These are phyloP conservation scores for Capsicum chinense DNA, from an alignment of 257 asterid genomes.

Conservation along the genomic window DNA sequence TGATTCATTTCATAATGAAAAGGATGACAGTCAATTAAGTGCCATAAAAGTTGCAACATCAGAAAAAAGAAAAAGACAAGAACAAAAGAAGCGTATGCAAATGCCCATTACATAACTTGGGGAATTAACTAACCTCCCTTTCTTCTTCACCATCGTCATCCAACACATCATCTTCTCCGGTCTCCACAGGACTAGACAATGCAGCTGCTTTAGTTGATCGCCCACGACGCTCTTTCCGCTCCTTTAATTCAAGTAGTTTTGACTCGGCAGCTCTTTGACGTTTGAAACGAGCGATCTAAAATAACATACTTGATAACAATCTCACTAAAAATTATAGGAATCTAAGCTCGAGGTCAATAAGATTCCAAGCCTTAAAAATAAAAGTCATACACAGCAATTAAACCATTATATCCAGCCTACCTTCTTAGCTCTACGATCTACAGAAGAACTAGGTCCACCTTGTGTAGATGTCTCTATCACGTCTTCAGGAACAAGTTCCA, in stretches of 20 bases:
- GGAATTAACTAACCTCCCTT: constrained; percentile 73
- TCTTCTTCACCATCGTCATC: constrained; percentile 99
- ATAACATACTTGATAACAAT: neutral
- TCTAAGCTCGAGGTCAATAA: neutral
- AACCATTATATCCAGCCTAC: constrained; percentile 36
- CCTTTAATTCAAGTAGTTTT: constrained; percentile 79
- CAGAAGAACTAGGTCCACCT: constrained; percentile 48
- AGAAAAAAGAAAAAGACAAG: neutral
- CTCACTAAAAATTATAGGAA: neutral
- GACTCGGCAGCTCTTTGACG: constrained; percentile 92
- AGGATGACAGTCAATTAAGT: constrained; percentile 1
- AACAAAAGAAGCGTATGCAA: neutral
- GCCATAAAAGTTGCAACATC: neutral
- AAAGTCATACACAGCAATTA: neutral
- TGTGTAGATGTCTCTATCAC: constrained; percentile 61
- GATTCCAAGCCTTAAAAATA: constrained; percentile 13
- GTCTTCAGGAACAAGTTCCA: constrained; percentile 92
- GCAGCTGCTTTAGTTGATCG: constrained; percentile 97
- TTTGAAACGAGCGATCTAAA: constrained; percentile 82
- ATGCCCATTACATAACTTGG: constrained; percentile 19
- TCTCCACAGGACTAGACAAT: constrained; percentile 74
- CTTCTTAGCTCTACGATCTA: constrained; percentile 88
- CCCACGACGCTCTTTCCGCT: constrained; percentile 91
- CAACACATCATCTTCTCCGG: constrained; percentile 70
- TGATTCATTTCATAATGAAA: neutral